Evolutionary conservation across 2,329 filamentous ascomycete genomes (phyloP).

Genomic region (Fusarium udum): DNA sequence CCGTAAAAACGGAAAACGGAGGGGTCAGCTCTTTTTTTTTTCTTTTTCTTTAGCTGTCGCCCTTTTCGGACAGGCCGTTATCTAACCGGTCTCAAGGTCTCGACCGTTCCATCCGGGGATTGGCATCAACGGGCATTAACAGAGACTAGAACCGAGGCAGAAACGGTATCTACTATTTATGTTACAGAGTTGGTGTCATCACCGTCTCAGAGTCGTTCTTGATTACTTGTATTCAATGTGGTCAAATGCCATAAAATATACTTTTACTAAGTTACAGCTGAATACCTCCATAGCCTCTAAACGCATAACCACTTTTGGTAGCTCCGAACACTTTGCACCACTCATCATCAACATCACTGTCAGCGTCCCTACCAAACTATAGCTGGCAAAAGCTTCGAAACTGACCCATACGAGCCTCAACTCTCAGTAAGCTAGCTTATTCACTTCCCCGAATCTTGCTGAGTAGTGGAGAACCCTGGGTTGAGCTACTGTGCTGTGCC

Average conservation of each 20-base stretch:
- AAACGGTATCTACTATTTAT: neutral
- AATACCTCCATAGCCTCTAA: neutral
- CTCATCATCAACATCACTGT: neutral
- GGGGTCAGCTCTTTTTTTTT: neutral
- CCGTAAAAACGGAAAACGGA: conserved; percentile 33
- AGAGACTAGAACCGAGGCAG: neutral
- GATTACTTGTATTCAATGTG: neutral
- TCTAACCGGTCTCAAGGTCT: conserved; percentile 30
- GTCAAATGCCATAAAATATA: neutral
- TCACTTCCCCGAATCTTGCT: neutral
- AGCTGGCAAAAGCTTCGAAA: neutral
- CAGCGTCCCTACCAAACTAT: neutral
- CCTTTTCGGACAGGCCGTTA: conserved; percentile 29
- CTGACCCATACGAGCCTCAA: neutral
- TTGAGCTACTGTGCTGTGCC: neutral
- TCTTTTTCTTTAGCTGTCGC: conserved; percentile 8
- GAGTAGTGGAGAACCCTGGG: neutral
- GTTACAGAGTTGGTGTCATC: neutral
- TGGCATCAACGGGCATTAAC: neutral
- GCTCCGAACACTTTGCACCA: neutral
- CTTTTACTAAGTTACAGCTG: neutral
- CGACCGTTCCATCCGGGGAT: conserved; percentile 27
- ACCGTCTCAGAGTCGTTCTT: neutral
- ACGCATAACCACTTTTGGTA: neutral
- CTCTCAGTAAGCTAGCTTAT: conserved; percentile 12